Evolutionary conservation across 2,329 filamentous ascomycete species (phyloP), one percentile per base, ranked within the genome.

Genomic region (Pseudocercospora pini-densiflorae): DNA sequence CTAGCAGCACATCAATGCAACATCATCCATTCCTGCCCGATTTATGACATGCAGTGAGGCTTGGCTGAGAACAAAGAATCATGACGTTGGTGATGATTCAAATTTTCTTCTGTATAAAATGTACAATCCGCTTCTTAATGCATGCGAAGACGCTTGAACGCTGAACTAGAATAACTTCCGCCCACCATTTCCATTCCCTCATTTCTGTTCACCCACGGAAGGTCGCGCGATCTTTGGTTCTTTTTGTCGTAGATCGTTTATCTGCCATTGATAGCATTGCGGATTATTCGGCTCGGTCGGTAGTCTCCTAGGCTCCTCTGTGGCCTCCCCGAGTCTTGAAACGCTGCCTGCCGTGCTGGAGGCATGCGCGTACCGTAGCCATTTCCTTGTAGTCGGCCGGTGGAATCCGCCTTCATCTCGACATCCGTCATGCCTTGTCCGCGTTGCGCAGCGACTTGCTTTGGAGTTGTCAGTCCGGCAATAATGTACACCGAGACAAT

Each of bases 391-490:
- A 43, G 57, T 14, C 21, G 60, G 27, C 27, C 16, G 24, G 16
- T 43, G 21, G 43, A 31, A 9, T 33, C 21, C 33, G 33, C 57
- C 36, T 66, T 55, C n/a, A 33, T 27, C 16, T 60, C 51, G 14
- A 24, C 58, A 21, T 58, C 53, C 8, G 14, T 3, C 27, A 14
- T 14, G 36, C 33, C 14, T 24, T 21, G 19, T 24, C 29, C 31
- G 24, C n/a, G 14, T n/a, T 31, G 29, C 29, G 23, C 21, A 8
- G 24, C 29, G 31, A 51, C 47, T 51, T 64, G 53, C 40, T 69
- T 71, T 10, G 71, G 73, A 14, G 70, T 71, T 21, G 67, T 4
- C 8, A 74, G 14, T 2, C 73, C 74, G 24, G 72, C 73, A 19
- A 59, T 43, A 29, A 69, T 67, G 55, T 65, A 74, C n/a, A 74